A percentile compares a stretch with the other conserved stretches of the same genome.
phyloP scores from a whole-genome alignment of 192 early-diverging fungal species.

The Backusella mclennaniae region DNA sequence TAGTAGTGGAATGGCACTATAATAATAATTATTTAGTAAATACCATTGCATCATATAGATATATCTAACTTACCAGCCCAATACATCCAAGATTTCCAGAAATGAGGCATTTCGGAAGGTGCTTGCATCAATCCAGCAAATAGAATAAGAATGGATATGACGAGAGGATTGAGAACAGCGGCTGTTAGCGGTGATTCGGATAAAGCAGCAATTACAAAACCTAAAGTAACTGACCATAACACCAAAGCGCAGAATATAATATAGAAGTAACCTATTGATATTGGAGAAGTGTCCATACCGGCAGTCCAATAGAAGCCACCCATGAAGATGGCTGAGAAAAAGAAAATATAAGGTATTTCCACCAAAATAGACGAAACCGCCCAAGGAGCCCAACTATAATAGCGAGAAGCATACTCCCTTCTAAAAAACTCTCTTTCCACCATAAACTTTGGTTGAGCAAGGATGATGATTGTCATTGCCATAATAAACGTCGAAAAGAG shows the following conservation, averaged over 20 bases:
- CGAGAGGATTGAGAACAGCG: constrained; percentile 64
- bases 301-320: constrained; percentile 71
- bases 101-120: constrained; percentile 55
- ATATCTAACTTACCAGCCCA: constrained; percentile 42
- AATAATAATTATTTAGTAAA: constrained; percentile 10
- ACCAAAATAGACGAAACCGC: constrained; percentile 57
- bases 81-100: constrained; percentile 68
- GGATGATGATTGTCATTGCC: constrained; percentile 64
- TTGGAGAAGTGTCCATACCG: constrained; percentile 49
- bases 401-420: constrained; percentile 64
- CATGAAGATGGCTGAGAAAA: constrained; percentile 63
- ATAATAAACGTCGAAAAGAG: constrained; percentile 69
- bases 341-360: constrained; percentile 67
- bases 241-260: constrained; percentile 54
- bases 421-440: constrained; percentile 64
- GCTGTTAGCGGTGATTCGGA: constrained; percentile 56
- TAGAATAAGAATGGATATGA: constrained; percentile 62
- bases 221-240: constrained; percentile 65
- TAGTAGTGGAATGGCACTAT: constrained; percentile 57
- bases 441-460: constrained; percentile 65
- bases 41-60: neutral
- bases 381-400: constrained; percentile 69
- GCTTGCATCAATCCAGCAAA: constrained; percentile 72
- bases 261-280: constrained; percentile 62
- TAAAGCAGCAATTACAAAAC: constrained; percentile 67